Conservation (phyloP, 495 filamentous ascomycete species). For the Cercophora scortea region DNA sequence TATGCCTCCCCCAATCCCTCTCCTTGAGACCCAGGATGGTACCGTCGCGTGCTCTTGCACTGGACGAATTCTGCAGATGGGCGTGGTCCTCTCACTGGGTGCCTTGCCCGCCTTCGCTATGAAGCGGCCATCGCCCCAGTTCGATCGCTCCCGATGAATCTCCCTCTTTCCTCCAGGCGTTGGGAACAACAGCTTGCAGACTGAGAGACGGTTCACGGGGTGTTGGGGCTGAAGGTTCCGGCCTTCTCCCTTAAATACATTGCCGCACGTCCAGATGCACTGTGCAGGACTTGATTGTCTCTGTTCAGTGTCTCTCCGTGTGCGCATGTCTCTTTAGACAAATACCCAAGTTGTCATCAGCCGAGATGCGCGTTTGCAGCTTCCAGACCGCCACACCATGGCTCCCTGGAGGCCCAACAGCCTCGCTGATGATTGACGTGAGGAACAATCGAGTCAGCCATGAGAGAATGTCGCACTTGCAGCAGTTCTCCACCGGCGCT, state of each 20-base stretch:
- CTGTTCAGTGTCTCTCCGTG: background rate
- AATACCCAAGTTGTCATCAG: constrained; percentile 5
- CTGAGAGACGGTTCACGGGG: constrained; percentile 53
- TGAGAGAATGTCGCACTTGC: constrained; percentile 83
- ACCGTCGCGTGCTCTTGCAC: constrained; percentile 41
- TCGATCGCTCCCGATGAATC: constrained; percentile 64
- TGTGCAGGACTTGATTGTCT: background rate
- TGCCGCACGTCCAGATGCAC: constrained; percentile 42
- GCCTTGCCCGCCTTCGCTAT: constrained; percentile 26
- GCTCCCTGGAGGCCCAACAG: constrained; percentile 1
- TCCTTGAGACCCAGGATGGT: constrained; percentile 38
- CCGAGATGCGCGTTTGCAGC: background rate
- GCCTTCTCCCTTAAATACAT: constrained; percentile 78
- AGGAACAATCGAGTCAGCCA: constrained; percentile 68
- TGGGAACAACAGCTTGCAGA: constrained; percentile 28
- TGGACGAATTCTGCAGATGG: constrained; percentile 49
- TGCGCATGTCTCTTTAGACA: background rate
- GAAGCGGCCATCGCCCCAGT: constrained; percentile 50
- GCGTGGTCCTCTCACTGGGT: constrained; percentile 75
- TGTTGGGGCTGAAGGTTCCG: constrained; percentile 66
- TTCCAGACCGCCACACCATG: background rate
- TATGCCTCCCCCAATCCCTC: constrained; percentile 48
- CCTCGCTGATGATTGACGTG: constrained; percentile 70
- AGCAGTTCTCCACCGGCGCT: constrained; percentile 89
- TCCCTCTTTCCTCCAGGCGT: constrained; percentile 46